Base-by-base conservation (phyloP, 768 basidiomycete genomes). In the Naganishia vaughanmartiniae region DNA sequence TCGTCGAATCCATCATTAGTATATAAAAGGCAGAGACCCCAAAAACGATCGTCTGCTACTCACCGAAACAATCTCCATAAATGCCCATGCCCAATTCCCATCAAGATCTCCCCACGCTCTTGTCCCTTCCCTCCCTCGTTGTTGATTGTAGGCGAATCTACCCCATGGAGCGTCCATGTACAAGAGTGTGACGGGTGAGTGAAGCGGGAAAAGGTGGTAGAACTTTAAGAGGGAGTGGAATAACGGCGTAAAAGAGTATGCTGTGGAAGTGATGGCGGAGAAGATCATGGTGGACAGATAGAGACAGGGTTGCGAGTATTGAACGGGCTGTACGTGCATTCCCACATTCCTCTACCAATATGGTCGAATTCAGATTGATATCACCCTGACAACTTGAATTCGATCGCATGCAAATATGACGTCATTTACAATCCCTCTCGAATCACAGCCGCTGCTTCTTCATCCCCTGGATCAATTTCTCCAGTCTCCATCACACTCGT, bases 161-260 rank as follows among this genome's bases (percentile, higher is more conserved):
- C 92, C 92, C 78, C 92, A 92, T 0, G 90, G 90, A 0, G 91
- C 92, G 77, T 92, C 84, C 63, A 90, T 76, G 63, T 87, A 45
- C 9, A 89, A 84, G 14, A 77, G 66, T 12, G 79, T 80, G n/a
- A 77, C 54, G 6, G 78, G 78, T 21, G 74, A 70, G 63, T 80
- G 79, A 5, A 80, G 66, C 7, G 79, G 79, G 63, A 80, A 78
- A 46, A 76, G 36, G 66, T 80, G 79, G 60, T 74, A 80, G 14
- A 75, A 54, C 36, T 42, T 68, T 54, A 68, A 54, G 31, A 68
- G 67, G 28, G 67, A 42, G 28, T 39, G 45, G 36, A 45, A 68
- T 39, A 68, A 54, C 21, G 67, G 66, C 28, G 66, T 54, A 17
- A 67, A 55, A 21, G 53, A 54, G 60, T 42, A 51, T 51, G n/a